Conservation (phyloP, 306 rosid genomes). For the Alnus rubra region DNA sequence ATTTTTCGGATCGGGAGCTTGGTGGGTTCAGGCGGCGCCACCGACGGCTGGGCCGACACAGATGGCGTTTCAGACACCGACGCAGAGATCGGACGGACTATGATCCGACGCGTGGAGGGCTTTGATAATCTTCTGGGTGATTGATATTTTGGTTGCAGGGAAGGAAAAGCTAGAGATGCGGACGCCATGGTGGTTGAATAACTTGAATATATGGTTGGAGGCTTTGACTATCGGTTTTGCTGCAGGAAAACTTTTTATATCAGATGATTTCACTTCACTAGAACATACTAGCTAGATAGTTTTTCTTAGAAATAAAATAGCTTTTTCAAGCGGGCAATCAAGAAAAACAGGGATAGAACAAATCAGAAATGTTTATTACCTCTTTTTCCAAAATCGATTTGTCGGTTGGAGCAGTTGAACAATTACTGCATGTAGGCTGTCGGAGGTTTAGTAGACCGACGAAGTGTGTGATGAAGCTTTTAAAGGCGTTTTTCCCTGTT, state of each 20-base stretch:
- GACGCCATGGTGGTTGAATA: constrained; percentile 37
- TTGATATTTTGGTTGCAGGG: constrained; percentile 41
- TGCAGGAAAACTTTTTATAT: not conserved
- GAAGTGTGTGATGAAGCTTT: too few species aligned
- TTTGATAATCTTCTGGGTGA: not conserved
- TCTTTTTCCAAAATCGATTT: too few species aligned
- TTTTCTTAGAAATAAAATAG: constrained; percentile 28
- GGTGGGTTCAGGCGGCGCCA: constrained; percentile 9
- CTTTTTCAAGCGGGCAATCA: too few species aligned
- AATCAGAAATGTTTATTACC: too few species aligned
- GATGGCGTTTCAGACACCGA: constrained; percentile 54
- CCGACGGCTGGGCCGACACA: constrained; percentile 23
- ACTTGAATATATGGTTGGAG: not conserved
- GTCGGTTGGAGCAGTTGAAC: too few species aligned
- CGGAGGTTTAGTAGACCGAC: too few species aligned
- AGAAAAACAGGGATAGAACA: too few species aligned
- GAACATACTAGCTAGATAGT: too few species aligned
- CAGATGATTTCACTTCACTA: too few species aligned
- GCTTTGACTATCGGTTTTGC: not conserved
- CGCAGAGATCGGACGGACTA: constrained; percentile 31
- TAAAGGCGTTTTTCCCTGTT: too few species aligned
- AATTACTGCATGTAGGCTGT: too few species aligned
- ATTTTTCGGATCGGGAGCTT: constrained; percentile 54
- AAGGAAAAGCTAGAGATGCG: constrained; percentile 28
- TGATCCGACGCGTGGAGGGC: constrained; percentile 8